Evolutionary conservation across 2,329 filamentous ascomycete species (phyloP).

Genomic region (Alternaria ethzedia): DNA sequence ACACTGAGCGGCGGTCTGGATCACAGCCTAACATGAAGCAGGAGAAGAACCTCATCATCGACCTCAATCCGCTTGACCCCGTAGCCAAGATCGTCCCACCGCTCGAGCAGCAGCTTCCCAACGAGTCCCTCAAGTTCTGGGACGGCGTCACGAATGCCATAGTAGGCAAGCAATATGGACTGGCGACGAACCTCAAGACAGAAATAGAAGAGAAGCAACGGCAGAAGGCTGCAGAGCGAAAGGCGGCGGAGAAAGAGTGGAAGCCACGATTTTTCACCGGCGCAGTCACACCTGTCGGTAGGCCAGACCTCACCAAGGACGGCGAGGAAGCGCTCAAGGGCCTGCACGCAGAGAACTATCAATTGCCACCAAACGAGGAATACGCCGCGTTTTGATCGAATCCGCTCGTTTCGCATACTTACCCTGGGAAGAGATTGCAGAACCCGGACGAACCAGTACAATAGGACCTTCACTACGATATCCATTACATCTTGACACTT

Average conservation of each 20-base stretch:
- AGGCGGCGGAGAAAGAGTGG: constrained; percentile 73
- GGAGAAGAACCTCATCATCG: constrained; percentile 76
- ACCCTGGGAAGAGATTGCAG: neutral
- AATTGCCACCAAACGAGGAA: constrained; percentile 55
- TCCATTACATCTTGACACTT: constrained; percentile 10
- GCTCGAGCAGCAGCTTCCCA: constrained; percentile 76
- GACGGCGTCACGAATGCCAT: constrained; percentile 86
- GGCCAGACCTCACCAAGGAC: constrained; percentile 67
- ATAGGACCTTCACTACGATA: constrained; percentile 23
- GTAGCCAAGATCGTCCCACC: constrained; percentile 82
- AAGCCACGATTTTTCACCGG: constrained; percentile 85
- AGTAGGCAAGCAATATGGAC: constrained; percentile 77
- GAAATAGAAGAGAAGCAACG: constrained; percentile 92
- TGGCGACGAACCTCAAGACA: constrained; percentile 85
- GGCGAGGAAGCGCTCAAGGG: constrained; percentile 64
- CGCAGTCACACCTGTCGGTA: constrained; percentile 64
- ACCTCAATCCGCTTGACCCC: constrained; percentile 82
- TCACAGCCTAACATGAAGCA: constrained; percentile 22
- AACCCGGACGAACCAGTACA: constrained; percentile 5
- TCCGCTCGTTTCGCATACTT: neutral
- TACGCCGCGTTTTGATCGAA: constrained; percentile 43
- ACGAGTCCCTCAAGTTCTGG: constrained; percentile 92
- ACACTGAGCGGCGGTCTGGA: neutral
- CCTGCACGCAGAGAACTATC: constrained; percentile 60
- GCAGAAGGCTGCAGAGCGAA: constrained; percentile 80